A percentile compares a stretch with the other conserved stretches of the same genome.
Conservation (phyloP, 768 basidiomycete species). For the Favolaschia claudopus region DNA sequence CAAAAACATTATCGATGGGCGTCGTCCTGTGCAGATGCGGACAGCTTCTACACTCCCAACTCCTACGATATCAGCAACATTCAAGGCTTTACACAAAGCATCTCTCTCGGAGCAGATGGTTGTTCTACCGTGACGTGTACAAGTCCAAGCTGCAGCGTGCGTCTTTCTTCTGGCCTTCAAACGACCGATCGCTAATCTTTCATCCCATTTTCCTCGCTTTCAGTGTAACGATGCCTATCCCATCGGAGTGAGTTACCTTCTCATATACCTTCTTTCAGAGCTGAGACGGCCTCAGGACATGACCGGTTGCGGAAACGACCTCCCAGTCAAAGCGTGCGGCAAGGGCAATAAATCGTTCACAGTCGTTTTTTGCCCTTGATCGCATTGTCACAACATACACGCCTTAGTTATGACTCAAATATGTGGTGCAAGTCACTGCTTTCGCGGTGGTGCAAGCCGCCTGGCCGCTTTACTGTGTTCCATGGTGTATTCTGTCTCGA, state of each 20-base stretch:
- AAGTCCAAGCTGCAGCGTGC: constrained; percentile 13
- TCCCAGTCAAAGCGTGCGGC: constrained; percentile 22
- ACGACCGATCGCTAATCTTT: neutral
- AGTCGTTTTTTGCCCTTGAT: constrained; percentile 21
- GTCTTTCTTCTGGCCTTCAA: neutral
- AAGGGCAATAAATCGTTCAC: constrained; percentile 11
- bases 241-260: constrained; percentile 12
- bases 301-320: constrained; percentile 21
- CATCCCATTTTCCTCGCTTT: neutral
- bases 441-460: too few relatives aligned
- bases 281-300: constrained; percentile 7
- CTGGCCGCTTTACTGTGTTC: too few relatives aligned
- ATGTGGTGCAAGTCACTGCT: too few relatives aligned
- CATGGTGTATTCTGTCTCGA: too few relatives aligned
- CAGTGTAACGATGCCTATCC: constrained; percentile 22
- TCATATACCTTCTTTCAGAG: neutral
- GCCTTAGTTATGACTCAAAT: too few relatives aligned
- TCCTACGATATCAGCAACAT: constrained; percentile 26
- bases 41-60: constrained; percentile 26
- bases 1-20: too few relatives aligned
- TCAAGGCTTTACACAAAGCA: constrained; percentile 25
- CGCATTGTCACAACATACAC: too few relatives aligned
- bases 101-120: constrained; percentile 21
- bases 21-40: constrained; percentile 9
- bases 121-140: constrained; percentile 20